These are phyloP conservation scores for Phytopythium chamaehyphon DNA, from an alignment of 352 stramenopile genomes.

Conservation along the genomic window DNA sequence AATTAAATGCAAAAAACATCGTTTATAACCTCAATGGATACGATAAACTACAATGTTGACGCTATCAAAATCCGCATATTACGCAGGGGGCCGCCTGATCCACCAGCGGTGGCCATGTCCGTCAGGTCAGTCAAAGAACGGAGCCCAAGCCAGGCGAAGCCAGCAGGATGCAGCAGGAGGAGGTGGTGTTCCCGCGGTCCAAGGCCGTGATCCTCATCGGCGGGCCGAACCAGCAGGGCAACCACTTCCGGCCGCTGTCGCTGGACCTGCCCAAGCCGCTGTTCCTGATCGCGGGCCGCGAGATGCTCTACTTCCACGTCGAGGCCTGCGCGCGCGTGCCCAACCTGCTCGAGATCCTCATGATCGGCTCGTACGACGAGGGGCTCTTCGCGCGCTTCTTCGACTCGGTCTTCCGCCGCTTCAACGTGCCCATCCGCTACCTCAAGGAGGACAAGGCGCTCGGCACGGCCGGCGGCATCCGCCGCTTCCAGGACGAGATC, in stretches of 20 bases:
- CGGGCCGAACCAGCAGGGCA: slow-evolving; percentile 81
- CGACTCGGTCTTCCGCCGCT: slow-evolving; percentile 71
- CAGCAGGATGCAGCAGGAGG: slow-evolving; percentile 11
- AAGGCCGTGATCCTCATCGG: slow-evolving; percentile 88
- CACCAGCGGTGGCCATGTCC: no score
- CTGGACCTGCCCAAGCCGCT: slow-evolving; percentile 85
- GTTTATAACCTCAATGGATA: no score
- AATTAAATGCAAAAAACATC: no score
- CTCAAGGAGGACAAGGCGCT: slow-evolving; percentile 75
- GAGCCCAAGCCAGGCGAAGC: slow-evolving; percentile 10
- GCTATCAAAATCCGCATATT: neutral
- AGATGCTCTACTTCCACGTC: slow-evolving; percentile 90
- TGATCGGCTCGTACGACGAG: slow-evolving; percentile 88
- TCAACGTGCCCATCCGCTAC: slow-evolving; percentile 87
- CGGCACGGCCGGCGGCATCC: slow-evolving; percentile 78
- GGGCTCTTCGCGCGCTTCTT: slow-evolving; percentile 88
- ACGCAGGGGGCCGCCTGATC: neutral
- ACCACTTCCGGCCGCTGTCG: slow-evolving; percentile 85
- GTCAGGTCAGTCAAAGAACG: neutral
- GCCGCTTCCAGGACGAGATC: slow-evolving; percentile 85
- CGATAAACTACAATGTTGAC: no score
- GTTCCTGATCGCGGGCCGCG: slow-evolving; percentile 79
- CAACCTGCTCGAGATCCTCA: slow-evolving; percentile 84
- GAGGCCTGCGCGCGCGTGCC: slow-evolving; percentile 79
- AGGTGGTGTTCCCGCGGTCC: slow-evolving; percentile 59